A percentile compares a stretch with the other conserved stretches of the same genome.
These are phyloP conservation scores for Murraya koenigii DNA, from an alignment of 345 rosid genomes.

Conservation along the genomic window DNA sequence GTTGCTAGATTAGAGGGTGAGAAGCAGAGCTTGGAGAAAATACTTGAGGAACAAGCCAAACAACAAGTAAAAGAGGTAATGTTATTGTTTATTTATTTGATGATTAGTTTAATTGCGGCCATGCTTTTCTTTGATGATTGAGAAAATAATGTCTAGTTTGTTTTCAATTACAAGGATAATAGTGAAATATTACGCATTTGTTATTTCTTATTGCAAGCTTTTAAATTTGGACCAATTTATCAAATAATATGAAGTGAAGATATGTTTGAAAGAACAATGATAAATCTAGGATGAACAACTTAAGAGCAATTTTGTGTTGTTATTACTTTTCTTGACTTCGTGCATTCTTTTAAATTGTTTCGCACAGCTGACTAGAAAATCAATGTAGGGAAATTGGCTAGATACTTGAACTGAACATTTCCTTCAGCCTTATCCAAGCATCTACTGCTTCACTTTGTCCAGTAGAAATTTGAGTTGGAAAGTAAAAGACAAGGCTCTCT, in stretches of 20 bases:
- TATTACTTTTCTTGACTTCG: neutral
- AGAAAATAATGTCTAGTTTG: neutral
- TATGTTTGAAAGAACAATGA: neutral
- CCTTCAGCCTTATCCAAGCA: neutral
- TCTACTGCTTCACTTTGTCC: neutral
- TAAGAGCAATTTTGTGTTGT: neutral
- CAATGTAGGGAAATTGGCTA: neutral
- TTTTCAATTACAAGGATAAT: neutral
- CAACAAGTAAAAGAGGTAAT: slow-evolving; percentile 93
- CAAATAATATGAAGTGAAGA: neutral
- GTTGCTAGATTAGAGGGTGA: slow-evolving; percentile 95
- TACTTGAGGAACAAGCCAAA: slow-evolving; percentile 86
- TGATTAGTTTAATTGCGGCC: slow-evolving; percentile 1
- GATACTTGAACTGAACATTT: neutral
- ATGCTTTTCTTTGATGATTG: neutral
- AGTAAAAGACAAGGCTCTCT: neutral
- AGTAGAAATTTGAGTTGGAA: neutral
- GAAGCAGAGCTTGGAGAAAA: slow-evolving; percentile 91
- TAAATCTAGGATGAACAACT: neutral
- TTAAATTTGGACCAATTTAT: neutral
- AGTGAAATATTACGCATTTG: neutral
- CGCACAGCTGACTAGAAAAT: neutral
- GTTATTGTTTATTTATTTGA: neutral
- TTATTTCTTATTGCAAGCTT: neutral
- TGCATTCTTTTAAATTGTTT: neutral